Percentiles rank a stretch among this genome's conserved stretches.
phyloP scores from a whole-genome alignment of 371 early-diverging fungal genomes.

The Coemansia sp. region DNA sequence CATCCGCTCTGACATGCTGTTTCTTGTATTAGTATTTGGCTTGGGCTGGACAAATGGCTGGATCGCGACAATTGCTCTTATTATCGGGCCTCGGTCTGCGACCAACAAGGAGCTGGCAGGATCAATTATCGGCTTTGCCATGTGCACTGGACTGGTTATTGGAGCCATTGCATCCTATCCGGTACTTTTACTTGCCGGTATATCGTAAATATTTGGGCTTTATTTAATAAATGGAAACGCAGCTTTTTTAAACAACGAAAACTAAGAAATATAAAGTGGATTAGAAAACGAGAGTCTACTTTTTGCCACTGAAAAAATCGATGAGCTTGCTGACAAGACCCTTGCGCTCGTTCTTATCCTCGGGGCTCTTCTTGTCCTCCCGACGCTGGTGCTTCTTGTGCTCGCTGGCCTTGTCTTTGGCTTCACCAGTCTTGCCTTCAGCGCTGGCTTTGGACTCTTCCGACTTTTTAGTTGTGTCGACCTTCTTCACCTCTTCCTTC shows the following conservation, averaged over 20 bases:
- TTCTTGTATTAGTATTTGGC: conserved; percentile 25
- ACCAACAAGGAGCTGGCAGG: conserved; percentile 49
- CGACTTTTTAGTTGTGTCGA: conserved; percentile 8
- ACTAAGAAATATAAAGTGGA: not conserved
- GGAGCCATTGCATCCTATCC: conserved; percentile 49
- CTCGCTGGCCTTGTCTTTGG: conserved; percentile 13
- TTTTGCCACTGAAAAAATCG: conserved; percentile 47
- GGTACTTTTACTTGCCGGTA: conserved; percentile 30
- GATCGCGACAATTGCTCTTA: conserved; percentile 40
- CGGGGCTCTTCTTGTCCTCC: conserved; percentile 36
- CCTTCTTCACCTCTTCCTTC: conserved; percentile 2
- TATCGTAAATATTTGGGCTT: conserved; percentile 9
- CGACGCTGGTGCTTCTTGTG: conserved; percentile 37
- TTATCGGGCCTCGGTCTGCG: conserved; percentile 35
- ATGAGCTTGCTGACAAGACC: conserved; percentile 48
- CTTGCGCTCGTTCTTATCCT: conserved; percentile 45
- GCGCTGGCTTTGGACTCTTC: not conserved
- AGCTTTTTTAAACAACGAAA: not conserved
- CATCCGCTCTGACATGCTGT: conserved; percentile 38
- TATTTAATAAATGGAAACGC: conserved; percentile 4
- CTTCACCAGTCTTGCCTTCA: conserved; percentile 5
- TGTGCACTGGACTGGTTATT: conserved; percentile 41
- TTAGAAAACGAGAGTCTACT: conserved; percentile 17
- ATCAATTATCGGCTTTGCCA: conserved; percentile 42
- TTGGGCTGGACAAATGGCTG: conserved; percentile 50